Evolutionary conservation across 768 basidiomycete genomes (phyloP).

Genomic region (Ramaria sp.): DNA sequence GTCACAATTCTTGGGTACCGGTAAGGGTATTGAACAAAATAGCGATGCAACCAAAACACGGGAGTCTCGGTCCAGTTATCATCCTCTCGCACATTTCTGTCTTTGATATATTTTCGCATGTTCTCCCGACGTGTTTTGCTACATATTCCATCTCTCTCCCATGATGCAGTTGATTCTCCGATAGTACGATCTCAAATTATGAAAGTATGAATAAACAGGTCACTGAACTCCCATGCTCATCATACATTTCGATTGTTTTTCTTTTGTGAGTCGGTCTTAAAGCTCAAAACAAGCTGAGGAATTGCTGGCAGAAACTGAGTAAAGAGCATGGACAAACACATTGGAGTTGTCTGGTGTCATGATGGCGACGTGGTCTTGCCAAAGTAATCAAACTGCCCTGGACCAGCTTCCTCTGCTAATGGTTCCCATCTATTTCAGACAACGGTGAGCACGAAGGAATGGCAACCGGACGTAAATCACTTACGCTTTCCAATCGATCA

Average conservation of each 20-base stretch:
- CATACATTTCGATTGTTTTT: background rate
- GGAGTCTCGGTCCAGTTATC: background rate
- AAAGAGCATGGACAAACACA: background rate
- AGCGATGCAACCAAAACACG: background rate
- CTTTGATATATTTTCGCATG: constrained; percentile 9
- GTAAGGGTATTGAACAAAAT: background rate
- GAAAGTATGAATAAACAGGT: constrained; percentile 4
- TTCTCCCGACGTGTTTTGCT: constrained; percentile 7
- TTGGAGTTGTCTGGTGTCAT: background rate
- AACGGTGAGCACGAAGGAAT: constrained; percentile 7
- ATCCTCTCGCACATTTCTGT: background rate
- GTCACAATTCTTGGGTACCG: background rate
- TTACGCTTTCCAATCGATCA: constrained; percentile 95
- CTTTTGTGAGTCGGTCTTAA: too few species aligned
- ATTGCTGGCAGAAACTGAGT: background rate
- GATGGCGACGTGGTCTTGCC: constrained; percentile 29
- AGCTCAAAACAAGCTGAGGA: too few species aligned
- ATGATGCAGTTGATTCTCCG: background rate
- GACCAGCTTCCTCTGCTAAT: constrained; percentile 66
- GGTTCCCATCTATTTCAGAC: constrained; percentile 66
- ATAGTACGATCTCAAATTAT: background rate
- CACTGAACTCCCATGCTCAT: background rate
- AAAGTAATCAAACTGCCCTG: constrained; percentile 84
- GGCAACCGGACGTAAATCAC: constrained; percentile 23
- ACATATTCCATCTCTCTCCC: constrained; percentile 9